These are phyloP conservation scores for Monilinia polystroma DNA, from an alignment of 2,329 filamentous ascomycete species.

Conservation along the genomic window DNA sequence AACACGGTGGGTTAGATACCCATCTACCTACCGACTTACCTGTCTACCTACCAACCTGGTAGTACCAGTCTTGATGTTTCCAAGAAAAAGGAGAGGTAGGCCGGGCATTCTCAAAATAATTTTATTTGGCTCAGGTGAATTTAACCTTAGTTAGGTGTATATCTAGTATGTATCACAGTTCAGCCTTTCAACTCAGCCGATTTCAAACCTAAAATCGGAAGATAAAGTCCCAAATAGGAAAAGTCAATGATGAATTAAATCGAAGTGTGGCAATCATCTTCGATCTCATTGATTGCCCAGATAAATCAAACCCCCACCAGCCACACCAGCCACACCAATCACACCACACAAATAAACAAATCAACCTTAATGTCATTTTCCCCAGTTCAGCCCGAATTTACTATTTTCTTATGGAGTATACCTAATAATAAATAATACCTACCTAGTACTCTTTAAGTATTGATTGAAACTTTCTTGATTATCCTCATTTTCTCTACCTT, in stretches of 20 bases:
- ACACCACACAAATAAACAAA: background rate
- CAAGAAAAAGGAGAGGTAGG: no score
- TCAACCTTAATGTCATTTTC: background rate
- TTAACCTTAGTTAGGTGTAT: no score
- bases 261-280: background rate
- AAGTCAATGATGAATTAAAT: background rate
- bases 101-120: no score
- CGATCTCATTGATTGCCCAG: no score
- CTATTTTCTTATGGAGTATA: background rate
- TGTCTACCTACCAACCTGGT: no score
- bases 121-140: no score
- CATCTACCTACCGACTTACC: no score
- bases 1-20: no score
- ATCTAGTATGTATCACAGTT: background rate
- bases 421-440: background rate
- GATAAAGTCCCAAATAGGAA: background rate
- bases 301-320: no score
- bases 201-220: background rate
- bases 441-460: background rate
- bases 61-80: no score
- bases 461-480: conserved; percentile 12
- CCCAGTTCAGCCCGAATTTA: background rate
- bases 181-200: conserved; percentile 3
- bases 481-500: background rate
- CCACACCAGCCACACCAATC: background rate